phyloP scores from a whole-genome alignment of 306 rosid species.

The Urtica urens region DNA sequence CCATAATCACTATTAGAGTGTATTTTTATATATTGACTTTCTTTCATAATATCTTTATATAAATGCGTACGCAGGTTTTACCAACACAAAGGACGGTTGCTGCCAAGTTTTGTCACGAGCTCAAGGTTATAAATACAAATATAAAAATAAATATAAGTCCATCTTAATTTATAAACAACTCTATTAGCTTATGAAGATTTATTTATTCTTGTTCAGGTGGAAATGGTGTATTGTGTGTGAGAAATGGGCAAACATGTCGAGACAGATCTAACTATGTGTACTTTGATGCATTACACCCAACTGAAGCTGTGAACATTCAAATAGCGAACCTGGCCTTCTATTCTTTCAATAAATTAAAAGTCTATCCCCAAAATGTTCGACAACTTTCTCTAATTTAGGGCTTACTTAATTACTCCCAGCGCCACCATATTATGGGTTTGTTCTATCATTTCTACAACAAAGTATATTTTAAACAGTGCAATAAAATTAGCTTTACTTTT shows the following conservation, averaged over 20 bases:
- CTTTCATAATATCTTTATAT: too few species aligned
- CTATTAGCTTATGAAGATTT: not conserved
- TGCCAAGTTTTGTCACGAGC: conserved; percentile 4
- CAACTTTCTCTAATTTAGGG: conserved; percentile 8
- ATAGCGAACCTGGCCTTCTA: conserved; percentile 30
- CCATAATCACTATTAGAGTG: too few species aligned
- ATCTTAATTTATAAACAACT: too few species aligned
- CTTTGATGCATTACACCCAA: conserved; percentile 42
- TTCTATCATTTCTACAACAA: not conserved
- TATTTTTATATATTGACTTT: too few species aligned
- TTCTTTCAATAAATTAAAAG: conserved; percentile 22
- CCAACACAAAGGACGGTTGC: conserved; percentile 9
- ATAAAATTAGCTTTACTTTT: too few species aligned
- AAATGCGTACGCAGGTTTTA: conserved; percentile 9
- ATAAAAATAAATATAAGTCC: too few species aligned
- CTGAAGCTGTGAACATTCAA: conserved; percentile 28
- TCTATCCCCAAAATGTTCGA: conserved; percentile 31
- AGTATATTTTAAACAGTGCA: not conserved
- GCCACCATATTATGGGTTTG: not conserved
- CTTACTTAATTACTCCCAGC: not conserved
- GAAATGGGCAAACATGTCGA: conserved; percentile 25
- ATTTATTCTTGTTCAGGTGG: conserved; percentile 17
- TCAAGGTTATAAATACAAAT: conserved; percentile 7
- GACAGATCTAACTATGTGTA: conserved; percentile 25
- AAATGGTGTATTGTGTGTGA: conserved; percentile 31